Percentiles rank a stretch among this genome's conserved stretches.
phyloP scores from a whole-genome alignment of 345 rosid genomes.

The Erodium maritimum region DNA sequence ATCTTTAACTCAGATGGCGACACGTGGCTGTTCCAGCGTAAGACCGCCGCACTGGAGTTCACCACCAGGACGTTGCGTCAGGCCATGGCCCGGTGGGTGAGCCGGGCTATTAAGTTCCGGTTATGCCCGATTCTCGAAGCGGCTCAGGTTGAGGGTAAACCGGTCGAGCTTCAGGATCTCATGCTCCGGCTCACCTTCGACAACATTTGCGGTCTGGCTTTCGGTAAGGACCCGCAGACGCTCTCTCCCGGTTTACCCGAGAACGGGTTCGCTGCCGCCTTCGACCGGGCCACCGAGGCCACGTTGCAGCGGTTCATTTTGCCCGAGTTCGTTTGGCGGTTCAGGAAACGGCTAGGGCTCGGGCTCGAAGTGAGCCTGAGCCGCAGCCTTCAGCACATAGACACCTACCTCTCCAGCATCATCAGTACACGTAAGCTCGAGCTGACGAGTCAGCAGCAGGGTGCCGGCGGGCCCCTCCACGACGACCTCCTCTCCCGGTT shows the following conservation, averaged over 20 bases:
- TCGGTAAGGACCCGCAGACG: constrained; percentile 33
- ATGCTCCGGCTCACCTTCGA: constrained; percentile 39
- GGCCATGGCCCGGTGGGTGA: constrained; percentile 47
- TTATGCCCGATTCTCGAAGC: constrained; percentile 27
- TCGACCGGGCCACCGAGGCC: constrained; percentile 38
- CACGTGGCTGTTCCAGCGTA: constrained; percentile 34
- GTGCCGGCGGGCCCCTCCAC: constrained; percentile 4
- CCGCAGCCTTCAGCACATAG: constrained; percentile 22
- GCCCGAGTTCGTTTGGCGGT: constrained; percentile 27
- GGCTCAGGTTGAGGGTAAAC: constrained; percentile 19
- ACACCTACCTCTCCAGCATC: constrained; percentile 24
- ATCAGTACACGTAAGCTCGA: constrained; percentile 27
- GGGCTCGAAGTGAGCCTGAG: constrained; percentile 29
- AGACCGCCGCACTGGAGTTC: constrained; percentile 40
- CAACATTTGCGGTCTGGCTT: constrained; percentile 38
- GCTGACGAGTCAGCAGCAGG: constrained; percentile 15
- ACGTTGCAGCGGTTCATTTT: constrained; percentile 30
- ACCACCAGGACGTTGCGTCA: constrained; percentile 41
- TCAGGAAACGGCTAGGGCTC: constrained; percentile 26
- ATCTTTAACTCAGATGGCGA: constrained; percentile 42
- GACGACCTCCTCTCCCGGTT: constrained; percentile 36
- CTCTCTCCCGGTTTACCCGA: constrained; percentile 26
- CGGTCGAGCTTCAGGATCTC: constrained; percentile 36
- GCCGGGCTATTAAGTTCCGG: constrained; percentile 26
- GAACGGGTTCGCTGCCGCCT: constrained; percentile 26